Conservation (phyloP, 2,329 filamentous ascomycete species). For the Ascochyta viciae-villosae region DNA sequence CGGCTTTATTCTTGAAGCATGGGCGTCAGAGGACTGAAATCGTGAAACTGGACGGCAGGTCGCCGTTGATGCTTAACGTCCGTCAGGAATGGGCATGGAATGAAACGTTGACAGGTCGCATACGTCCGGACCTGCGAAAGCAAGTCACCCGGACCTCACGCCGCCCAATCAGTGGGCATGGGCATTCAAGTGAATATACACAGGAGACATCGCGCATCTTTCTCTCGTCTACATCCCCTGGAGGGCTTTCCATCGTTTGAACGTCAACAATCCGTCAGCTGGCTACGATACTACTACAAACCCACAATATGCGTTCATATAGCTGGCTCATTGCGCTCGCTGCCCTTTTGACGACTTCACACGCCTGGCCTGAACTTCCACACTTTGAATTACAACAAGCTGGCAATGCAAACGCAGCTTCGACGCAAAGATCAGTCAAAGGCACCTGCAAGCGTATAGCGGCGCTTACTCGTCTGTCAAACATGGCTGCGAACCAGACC, state of each 20-base stretch:
- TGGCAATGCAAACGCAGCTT: neutral
- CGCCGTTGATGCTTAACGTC: neutral
- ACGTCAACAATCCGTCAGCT: neutral
- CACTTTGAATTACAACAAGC: conserved; percentile 14
- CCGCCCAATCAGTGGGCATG: neutral
- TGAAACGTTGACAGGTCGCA: conserved; percentile 24
- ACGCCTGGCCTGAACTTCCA: conserved; percentile 6
- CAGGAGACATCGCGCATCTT: neutral
- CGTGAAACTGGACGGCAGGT: conserved; percentile 16
- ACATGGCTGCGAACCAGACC: conserved; percentile 37
- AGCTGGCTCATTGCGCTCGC: conserved; percentile 2
- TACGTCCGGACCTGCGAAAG: neutral
- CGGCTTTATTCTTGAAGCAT: conserved; percentile 10
- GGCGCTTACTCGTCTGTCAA: conserved; percentile 30
- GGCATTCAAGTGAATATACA: neutral
- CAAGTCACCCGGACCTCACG: neutral
- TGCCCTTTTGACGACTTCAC: neutral
- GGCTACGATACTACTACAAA: too few species aligned
- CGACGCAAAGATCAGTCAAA: neutral
- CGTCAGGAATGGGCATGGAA: neutral
- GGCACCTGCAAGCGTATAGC: conserved; percentile 30
- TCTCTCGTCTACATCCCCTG: neutral
- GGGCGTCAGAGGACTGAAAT: conserved; percentile 9
- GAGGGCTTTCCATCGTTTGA: neutral
- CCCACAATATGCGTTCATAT: neutral